Conservation (phyloP, 2,329 filamentous ascomycete genomes). For the Biscogniauxia sp. region DNA sequence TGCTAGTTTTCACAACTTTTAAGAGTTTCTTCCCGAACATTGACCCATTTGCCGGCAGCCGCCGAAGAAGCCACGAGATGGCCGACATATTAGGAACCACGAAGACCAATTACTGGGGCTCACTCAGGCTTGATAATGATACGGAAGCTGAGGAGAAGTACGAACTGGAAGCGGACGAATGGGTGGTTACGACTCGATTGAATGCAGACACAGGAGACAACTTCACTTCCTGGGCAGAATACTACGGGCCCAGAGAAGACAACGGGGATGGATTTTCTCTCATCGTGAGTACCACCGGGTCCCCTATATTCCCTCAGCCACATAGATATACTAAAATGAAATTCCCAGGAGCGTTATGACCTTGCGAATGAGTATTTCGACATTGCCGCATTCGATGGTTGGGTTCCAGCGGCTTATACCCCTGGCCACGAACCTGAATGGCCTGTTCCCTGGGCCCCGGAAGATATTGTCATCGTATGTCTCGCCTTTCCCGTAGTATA, state of each 20-base stretch:
- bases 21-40: constrained; percentile 21
- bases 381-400: constrained; percentile 11
- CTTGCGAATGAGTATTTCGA: constrained; percentile 13
- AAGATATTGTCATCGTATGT: constrained; percentile 20
- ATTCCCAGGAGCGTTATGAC: constrained; percentile 14
- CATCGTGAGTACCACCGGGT: constrained; percentile 4
- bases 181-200: constrained; percentile 19
- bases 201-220: constrained; percentile 20
- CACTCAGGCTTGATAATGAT: constrained; percentile 1
- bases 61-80: constrained; percentile 16
- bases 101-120: constrained; percentile 8
- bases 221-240: constrained; percentile 24
- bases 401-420: constrained; percentile 3
- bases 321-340: neutral
- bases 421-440: constrained; percentile 1
- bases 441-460: constrained; percentile 5
- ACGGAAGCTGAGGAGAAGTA: neutral
- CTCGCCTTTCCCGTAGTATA: neutral
- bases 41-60: constrained; percentile 20
- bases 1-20: constrained; percentile 21
- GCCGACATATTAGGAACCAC: constrained; percentile 17
- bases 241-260: constrained; percentile 9
- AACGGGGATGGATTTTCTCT: constrained; percentile 17
- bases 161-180: constrained; percentile 16
- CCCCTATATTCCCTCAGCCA: neutral